phyloP scores from a whole-genome alignment of 2,329 filamentous ascomycete genomes.

The Curvularia sp. region DNA sequence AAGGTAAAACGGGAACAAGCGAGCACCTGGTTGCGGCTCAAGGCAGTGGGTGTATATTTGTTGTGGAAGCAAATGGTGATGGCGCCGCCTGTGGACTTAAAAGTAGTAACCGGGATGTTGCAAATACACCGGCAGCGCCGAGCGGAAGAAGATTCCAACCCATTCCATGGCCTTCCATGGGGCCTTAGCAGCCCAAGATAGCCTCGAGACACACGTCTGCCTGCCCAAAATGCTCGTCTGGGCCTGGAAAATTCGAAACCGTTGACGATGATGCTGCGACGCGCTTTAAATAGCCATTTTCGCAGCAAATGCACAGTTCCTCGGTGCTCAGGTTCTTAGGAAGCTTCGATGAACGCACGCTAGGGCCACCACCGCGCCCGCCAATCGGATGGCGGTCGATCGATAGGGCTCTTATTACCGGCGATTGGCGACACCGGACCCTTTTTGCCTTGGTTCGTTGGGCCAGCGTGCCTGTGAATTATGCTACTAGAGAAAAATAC shows the following conservation, averaged over 20 bases:
- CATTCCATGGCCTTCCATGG: constrained; percentile 47
- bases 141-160: constrained; percentile 45
- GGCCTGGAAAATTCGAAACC: neutral
- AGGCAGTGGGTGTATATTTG: constrained; percentile 21
- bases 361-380: neutral
- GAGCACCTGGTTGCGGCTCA: constrained; percentile 20
- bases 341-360: constrained; percentile 15
- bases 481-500: neutral
- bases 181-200: constrained; percentile 36
- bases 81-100: constrained; percentile 42
- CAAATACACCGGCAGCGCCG: constrained; percentile 44
- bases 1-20: constrained; percentile 3
- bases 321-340: constrained; percentile 9
- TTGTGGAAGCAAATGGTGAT: constrained; percentile 21
- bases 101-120: constrained; percentile 43
- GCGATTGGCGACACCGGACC: constrained; percentile 16
- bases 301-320: neutral
- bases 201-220: constrained; percentile 7
- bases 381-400: constrained; percentile 15
- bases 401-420: constrained; percentile 15
- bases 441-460: constrained; percentile 12
- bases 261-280: neutral
- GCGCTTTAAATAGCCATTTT: neutral
- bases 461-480: constrained; percentile 3
- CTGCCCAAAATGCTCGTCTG: constrained; percentile 9